Evolutionary conservation across 2,329 filamentous ascomycete genomes (phyloP).

Genomic region (Colletotrichum theobromicola): DNA sequence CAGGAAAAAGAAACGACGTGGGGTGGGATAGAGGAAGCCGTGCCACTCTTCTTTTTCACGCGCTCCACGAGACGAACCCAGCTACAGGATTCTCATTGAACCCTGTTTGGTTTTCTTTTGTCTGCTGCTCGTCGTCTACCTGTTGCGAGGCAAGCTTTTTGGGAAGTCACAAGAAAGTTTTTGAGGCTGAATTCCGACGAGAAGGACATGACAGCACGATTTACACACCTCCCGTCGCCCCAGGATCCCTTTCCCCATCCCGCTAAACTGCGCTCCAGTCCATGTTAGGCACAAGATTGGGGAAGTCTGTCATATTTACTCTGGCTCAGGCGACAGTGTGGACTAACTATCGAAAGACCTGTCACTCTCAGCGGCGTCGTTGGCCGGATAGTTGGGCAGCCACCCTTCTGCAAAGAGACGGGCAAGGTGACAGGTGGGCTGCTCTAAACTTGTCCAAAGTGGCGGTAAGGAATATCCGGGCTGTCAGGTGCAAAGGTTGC

Average conservation of each 20-base stretch:
- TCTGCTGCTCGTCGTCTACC: background rate
- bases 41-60: background rate
- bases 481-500: background rate
- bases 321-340: background rate
- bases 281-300: background rate
- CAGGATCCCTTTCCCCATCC: background rate
- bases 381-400: background rate
- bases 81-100: background rate
- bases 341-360: background rate
- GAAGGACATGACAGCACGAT: background rate
- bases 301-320: background rate
- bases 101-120: background rate
- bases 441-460: constrained; percentile 4
- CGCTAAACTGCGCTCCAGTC: background rate
- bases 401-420: background rate
- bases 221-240: background rate
- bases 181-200: constrained; percentile 8
- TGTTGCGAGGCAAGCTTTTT: background rate
- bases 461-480: constrained; percentile 14
- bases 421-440: background rate
- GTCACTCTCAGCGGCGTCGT: background rate
- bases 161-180: constrained; percentile 13
- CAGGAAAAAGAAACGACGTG: constrained; percentile 17
- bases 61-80: background rate
- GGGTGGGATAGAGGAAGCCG: constrained; percentile 3